phyloP scores from a whole-genome alignment of 805 yeast genomes.

The Clavispora asparagi region DNA sequence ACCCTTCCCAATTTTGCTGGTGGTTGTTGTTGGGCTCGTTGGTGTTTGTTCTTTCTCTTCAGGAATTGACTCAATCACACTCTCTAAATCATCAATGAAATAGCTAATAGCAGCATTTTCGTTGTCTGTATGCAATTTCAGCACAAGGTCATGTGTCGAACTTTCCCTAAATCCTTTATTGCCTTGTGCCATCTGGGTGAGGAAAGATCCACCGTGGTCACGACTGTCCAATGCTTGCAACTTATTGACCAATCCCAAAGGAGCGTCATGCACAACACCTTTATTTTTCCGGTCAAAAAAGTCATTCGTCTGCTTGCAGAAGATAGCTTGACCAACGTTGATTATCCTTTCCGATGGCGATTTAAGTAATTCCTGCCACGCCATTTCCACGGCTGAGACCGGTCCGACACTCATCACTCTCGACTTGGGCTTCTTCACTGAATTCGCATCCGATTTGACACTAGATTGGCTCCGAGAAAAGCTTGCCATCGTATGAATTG shows the following conservation, averaged over 20 bases:
- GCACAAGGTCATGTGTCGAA: not conserved
- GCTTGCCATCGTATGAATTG: slow-evolving; percentile 32
- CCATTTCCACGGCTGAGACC: slow-evolving; percentile 48
- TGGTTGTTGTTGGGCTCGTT: not conserved
- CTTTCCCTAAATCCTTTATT: slow-evolving; percentile 9
- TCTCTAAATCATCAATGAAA: slow-evolving; percentile 2
- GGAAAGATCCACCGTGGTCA: slow-evolving; percentile 19
- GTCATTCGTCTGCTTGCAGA: slow-evolving; percentile 41
- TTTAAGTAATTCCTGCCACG: slow-evolving; percentile 52
- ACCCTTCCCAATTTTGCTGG: slow-evolving; percentile 11
- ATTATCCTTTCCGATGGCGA: slow-evolving; percentile 55
- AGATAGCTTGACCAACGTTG: slow-evolving; percentile 21
- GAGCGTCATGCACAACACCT: slow-evolving; percentile 56
- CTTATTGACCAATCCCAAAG: slow-evolving; percentile 38
- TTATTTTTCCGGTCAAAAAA: slow-evolving; percentile 51
- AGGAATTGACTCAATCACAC: slow-evolving; percentile 1
- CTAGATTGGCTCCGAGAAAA: slow-evolving; percentile 9
- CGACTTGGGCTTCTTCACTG: slow-evolving; percentile 17
- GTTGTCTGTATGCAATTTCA: not conserved
- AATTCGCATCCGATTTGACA: not conserved
- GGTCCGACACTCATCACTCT: slow-evolving; percentile 38
- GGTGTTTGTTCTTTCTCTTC: slow-evolving; percentile 5
- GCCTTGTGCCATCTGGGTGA: slow-evolving; percentile 37
- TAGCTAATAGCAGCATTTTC: slow-evolving; percentile 13
- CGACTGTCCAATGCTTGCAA: slow-evolving; percentile 15